Evolutionary conservation across 192 early-diverging fungal species (phyloP).

Genomic region (Coemansia sp.): DNA sequence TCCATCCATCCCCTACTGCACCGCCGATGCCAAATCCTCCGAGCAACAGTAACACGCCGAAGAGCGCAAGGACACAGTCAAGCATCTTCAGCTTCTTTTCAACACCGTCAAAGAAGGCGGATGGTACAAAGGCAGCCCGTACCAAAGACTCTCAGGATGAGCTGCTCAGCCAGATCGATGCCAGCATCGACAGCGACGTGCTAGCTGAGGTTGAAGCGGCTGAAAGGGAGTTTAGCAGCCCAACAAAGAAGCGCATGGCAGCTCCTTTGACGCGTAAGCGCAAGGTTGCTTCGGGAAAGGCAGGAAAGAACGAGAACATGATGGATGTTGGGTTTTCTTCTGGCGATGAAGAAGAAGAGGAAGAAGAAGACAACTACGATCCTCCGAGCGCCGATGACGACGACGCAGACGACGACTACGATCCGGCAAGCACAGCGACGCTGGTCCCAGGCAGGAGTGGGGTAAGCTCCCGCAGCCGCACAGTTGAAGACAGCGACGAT

Average conservation of each 20-base stretch:
- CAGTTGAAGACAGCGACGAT: constrained; percentile 39
- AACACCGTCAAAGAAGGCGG: constrained; percentile 27
- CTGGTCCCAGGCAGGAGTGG: constrained; percentile 1
- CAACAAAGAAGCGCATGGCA: not conserved
- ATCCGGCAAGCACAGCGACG: constrained; percentile 3
- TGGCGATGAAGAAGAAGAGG: not conserved
- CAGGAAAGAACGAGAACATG: not conserved
- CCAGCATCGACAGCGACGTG: constrained; percentile 32
- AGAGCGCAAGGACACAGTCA: constrained; percentile 35
- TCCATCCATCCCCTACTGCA: not conserved
- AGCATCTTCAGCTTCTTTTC: constrained; percentile 49
- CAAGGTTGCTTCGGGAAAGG: constrained; percentile 4
- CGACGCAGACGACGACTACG: constrained; percentile 26
- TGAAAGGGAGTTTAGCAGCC: constrained; percentile 10
- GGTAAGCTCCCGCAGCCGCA: constrained; percentile 13
- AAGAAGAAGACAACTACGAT: constrained; percentile 1
- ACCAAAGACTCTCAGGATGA: constrained; percentile 44
- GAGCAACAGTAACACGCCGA: constrained; percentile 34
- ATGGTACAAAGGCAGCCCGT: not conserved
- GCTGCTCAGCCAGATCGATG: constrained; percentile 22
- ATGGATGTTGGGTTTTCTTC: constrained; percentile 4
- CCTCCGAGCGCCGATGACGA: constrained; percentile 21
- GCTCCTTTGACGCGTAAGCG: constrained; percentile 23
- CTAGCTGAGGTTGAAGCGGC: constrained; percentile 31
- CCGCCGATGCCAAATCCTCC: constrained; percentile 19